These are phyloP conservation scores for Umbilicaria muhlenbergii DNA, from an alignment of 495 filamentous ascomycete genomes.

Conservation along the genomic window DNA sequence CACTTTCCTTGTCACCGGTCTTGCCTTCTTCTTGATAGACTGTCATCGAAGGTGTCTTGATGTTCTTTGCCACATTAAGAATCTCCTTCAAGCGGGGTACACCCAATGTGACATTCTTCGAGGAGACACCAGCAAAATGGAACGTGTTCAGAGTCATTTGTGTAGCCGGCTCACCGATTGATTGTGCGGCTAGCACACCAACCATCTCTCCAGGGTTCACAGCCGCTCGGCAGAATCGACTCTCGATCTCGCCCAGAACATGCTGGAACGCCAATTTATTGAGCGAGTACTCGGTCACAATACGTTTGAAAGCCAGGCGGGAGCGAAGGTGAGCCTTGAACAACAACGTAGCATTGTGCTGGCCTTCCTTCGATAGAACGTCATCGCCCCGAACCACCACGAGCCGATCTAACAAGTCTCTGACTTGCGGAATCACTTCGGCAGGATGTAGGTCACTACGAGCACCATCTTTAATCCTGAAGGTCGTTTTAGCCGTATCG, in stretches of 20 bases:
- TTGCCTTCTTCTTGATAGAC: constrained; percentile 58
- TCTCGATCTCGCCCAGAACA: constrained; percentile 82
- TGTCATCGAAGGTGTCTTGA: constrained; percentile 96
- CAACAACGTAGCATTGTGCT: constrained; percentile 70
- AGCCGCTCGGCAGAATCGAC: constrained; percentile 59
- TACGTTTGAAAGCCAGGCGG: constrained; percentile 76
- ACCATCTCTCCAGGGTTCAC: constrained; percentile 97
- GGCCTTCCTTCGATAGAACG: constrained; percentile 65
- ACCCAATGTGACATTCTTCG: constrained; percentile 98
- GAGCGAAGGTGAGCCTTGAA: constrained; percentile 88
- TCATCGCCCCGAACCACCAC: constrained; percentile 77
- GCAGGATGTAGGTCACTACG: constrained; percentile 84
- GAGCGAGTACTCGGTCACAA: constrained; percentile 68
- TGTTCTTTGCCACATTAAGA: constrained; percentile 89
- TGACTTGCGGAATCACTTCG: constrained; percentile 73
- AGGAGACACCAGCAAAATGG: constrained; percentile 99
- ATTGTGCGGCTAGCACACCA: constrained; percentile 92
- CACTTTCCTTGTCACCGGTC: constrained; percentile 50
- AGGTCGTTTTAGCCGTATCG: constrained; percentile 72
- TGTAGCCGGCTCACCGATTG: constrained; percentile 95
- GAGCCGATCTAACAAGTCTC: constrained; percentile 56
- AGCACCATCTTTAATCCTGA: constrained; percentile 69
- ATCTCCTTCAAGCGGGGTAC: constrained; percentile 99
- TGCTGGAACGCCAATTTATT: constrained; percentile 89
- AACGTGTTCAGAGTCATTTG: constrained; percentile 99